Conservation (phyloP, 2,329 filamentous ascomycete species). For the Colletotrichum melonis region DNA sequence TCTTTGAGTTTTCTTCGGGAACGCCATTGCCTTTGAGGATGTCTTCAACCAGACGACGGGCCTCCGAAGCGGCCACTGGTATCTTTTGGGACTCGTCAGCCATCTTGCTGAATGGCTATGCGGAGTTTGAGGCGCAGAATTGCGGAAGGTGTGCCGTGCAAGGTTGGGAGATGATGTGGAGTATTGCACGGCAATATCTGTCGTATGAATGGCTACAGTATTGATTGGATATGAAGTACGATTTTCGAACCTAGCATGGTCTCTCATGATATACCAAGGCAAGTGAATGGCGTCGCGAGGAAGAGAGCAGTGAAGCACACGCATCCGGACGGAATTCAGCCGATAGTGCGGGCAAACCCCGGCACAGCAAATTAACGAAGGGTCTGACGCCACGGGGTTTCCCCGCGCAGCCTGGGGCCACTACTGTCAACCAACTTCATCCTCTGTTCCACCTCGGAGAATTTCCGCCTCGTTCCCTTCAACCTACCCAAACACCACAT, state of each 20-base stretch:
- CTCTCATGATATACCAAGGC: neutral
- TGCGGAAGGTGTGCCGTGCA: neutral
- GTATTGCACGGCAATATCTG: neutral
- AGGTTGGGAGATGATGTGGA: neutral
- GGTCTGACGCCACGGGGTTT: conserved; percentile 1
- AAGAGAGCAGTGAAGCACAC: neutral
- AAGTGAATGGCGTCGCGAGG: neutral
- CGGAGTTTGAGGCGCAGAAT: too few species aligned
- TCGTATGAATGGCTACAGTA: neutral
- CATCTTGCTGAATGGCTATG: conserved; percentile 1
- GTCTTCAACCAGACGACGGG: conserved; percentile 59
- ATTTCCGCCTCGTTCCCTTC: conserved; percentile 14
- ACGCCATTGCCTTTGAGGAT: conserved; percentile 73
- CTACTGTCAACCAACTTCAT: conserved; percentile 32
- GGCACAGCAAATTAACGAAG: conserved; percentile 16
- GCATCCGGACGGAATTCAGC: neutral
- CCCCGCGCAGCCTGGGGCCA: neutral
- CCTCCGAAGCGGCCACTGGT: conserved; percentile 53
- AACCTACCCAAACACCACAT: conserved; percentile 3
- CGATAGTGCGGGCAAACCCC: conserved; percentile 12
- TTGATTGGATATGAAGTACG: too few species aligned
- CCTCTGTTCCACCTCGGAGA: conserved; percentile 22
- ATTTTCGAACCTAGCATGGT: too few species aligned
- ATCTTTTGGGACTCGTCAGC: conserved; percentile 38
- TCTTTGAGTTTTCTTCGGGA: conserved; percentile 65